Evolutionary conservation across 805 yeast genomes (phyloP).

Genomic region (Tetrapisispora namnaoensis): DNA sequence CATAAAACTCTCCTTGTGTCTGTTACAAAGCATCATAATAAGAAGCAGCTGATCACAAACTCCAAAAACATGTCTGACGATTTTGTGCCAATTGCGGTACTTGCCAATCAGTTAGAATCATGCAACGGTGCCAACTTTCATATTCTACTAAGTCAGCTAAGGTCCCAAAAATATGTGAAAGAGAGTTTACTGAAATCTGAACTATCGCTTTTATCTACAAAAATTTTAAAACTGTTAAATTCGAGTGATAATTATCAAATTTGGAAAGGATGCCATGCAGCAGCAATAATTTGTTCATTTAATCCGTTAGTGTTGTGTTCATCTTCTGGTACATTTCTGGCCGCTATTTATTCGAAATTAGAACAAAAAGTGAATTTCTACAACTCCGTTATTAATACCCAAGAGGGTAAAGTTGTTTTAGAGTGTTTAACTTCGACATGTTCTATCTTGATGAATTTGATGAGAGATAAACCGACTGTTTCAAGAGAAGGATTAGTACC

Average conservation of each 20-base stretch:
- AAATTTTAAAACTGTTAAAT: constrained; percentile 35
- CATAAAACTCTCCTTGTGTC: no score
- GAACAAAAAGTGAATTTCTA: constrained; percentile 22
- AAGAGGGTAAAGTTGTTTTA: constrained; percentile 16
- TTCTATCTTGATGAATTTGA: constrained; percentile 30
- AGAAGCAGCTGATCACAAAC: no score
- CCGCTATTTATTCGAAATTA: constrained; percentile 20
- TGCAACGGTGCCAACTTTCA: constrained; percentile 24
- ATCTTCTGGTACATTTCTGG: constrained; percentile 23
- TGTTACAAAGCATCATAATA: no score
- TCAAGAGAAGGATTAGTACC: constrained; percentile 81
- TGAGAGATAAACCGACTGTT: constrained; percentile 73
- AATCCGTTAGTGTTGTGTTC: constrained; percentile 29
- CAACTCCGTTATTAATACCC: constrained; percentile 11
- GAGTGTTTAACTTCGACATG: constrained; percentile 26
- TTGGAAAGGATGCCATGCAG: constrained; percentile 53
- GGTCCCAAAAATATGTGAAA: constrained; percentile 22
- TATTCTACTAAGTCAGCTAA: constrained; percentile 17
- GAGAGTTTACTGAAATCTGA: constrained; percentile 27
- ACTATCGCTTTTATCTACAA: constrained; percentile 24
- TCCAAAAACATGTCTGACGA: background rate
- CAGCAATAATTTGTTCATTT: constrained; percentile 34
- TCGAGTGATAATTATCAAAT: constrained; percentile 37
- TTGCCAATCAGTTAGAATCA: constrained; percentile 23
- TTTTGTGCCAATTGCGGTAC: constrained; percentile 15